Evolutionary conservation across 331 rosid species (phyloP).

Genomic region (Acacia concinna): DNA sequence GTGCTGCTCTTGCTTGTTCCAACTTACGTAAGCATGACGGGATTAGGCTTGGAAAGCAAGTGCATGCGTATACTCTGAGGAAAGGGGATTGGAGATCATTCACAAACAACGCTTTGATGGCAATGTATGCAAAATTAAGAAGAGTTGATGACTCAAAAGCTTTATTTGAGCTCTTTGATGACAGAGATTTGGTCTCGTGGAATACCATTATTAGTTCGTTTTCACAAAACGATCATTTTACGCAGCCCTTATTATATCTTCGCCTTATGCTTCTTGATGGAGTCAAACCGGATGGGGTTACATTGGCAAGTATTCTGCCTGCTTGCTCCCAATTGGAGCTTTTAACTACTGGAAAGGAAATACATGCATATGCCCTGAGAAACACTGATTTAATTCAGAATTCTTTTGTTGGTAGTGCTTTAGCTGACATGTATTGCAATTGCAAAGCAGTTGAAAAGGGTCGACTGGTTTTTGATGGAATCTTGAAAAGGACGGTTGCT

Average conservation of each 20-base stretch:
- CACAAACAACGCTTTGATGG: constrained; percentile 72
- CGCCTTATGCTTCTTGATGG: constrained; percentile 53
- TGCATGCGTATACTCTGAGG: constrained; percentile 67
- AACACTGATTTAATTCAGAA: constrained; percentile 51
- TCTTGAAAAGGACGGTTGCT: constrained; percentile 43
- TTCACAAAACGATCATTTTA: constrained; percentile 65
- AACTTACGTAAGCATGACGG: constrained; percentile 47
- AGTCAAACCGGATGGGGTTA: constrained; percentile 66
- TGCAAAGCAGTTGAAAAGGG: constrained; percentile 59
- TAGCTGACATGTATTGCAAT: constrained; percentile 89
- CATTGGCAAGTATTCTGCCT: constrained; percentile 74
- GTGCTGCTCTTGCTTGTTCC: constrained; percentile 66
- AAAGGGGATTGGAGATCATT: constrained; percentile 50
- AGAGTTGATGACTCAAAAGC: constrained; percentile 54
- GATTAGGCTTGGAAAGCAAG: constrained; percentile 64
- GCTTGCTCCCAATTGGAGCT: constrained; percentile 82
- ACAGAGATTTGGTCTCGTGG: constrained; percentile 73
- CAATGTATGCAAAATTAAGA: constrained; percentile 76
- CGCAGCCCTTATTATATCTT: constrained; percentile 55
- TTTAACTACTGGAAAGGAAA: constrained; percentile 59
- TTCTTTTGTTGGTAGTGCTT: constrained; percentile 70
- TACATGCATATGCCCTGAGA: constrained; percentile 65
- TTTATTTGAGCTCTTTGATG: constrained; percentile 62
- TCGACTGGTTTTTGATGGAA: constrained; percentile 52
- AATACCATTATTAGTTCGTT: constrained; percentile 74